These are phyloP conservation scores for Cryptosporidium bovis DNA, from an alignment of 169 alveolate genomes.

Conservation along the genomic window DNA sequence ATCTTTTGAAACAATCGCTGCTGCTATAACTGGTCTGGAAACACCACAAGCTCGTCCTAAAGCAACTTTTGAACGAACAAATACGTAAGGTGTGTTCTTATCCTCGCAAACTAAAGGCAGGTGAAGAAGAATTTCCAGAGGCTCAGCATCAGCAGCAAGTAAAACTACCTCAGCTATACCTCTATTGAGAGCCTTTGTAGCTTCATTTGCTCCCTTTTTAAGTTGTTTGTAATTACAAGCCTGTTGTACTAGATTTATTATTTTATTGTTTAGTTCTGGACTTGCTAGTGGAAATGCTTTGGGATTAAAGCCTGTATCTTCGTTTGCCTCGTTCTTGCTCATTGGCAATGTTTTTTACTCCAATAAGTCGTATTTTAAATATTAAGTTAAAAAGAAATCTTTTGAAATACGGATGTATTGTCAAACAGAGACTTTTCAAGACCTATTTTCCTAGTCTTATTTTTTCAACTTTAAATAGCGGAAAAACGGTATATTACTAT, in stretches of 20 bases:
- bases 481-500: slow-evolving; percentile 2
- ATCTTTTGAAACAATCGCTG: slow-evolving; percentile 93
- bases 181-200: slow-evolving; percentile 96
- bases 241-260: slow-evolving; percentile 92
- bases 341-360: slow-evolving; percentile 33
- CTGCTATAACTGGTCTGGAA: slow-evolving; percentile 97
- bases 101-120: slow-evolving; percentile 98
- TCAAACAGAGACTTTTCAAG: background rate
- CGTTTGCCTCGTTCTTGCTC: slow-evolving; percentile 76
- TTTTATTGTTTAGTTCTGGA: slow-evolving; percentile 85
- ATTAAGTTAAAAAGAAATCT: background rate
- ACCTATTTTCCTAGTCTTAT: background rate
- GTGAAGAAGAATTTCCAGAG: slow-evolving; percentile 98
- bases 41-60: slow-evolving; percentile 99
- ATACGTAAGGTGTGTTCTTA: slow-evolving; percentile 98
- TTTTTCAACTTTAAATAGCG: background rate
- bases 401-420: slow-evolving; percentile 22
- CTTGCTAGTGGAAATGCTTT: slow-evolving; percentile 92
- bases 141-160: slow-evolving; percentile 99
- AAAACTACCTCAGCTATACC: slow-evolving; percentile 97
- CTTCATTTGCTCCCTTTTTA: slow-evolving; percentile 95
- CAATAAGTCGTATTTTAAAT: slow-evolving; percentile 8
- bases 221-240: slow-evolving; percentile 94
- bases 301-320: slow-evolving; percentile 80
- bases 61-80: slow-evolving; percentile 95